Evolutionary conservation across 306 rosid species (phyloP).

Genomic region (Abrus pulchellus): DNA sequence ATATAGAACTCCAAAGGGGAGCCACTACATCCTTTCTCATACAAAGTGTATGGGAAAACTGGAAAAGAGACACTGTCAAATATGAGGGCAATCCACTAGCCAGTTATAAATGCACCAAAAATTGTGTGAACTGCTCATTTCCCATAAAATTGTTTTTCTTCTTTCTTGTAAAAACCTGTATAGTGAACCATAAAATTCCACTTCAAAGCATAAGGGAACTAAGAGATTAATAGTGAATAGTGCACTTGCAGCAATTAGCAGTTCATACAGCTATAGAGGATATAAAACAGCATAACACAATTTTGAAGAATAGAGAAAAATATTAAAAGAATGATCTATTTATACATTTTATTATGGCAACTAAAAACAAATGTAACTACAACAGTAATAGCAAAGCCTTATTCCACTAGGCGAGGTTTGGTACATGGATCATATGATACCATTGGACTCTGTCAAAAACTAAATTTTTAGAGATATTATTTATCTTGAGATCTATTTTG

Average conservation of each 20-base stretch:
- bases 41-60: neutral
- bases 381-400: too few species aligned
- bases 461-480: too few species aligned
- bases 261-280: conserved; percentile 5
- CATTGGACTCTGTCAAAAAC: too few species aligned
- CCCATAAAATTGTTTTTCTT: conserved; percentile 1
- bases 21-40: neutral
- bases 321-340: neutral
- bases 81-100: neutral
- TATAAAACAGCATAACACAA: neutral
- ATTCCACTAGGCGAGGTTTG: too few species aligned
- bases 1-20: conserved; percentile 5
- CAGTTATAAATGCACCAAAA: conserved; percentile 12
- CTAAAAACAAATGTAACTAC: neutral
- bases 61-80: neutral
- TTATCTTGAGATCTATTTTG: too few species aligned
- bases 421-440: too few species aligned
- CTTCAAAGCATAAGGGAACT: conserved; percentile 23
- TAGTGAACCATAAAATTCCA: conserved; percentile 7
- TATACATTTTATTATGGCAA: conserved; percentile 7
- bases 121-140: conserved; percentile 15
- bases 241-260: neutral
- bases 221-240: conserved; percentile 3
- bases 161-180: neutral
- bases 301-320: neutral